phyloP scores from a whole-genome alignment of 140 eudicot species.

The Oenanthe javanica region DNA sequence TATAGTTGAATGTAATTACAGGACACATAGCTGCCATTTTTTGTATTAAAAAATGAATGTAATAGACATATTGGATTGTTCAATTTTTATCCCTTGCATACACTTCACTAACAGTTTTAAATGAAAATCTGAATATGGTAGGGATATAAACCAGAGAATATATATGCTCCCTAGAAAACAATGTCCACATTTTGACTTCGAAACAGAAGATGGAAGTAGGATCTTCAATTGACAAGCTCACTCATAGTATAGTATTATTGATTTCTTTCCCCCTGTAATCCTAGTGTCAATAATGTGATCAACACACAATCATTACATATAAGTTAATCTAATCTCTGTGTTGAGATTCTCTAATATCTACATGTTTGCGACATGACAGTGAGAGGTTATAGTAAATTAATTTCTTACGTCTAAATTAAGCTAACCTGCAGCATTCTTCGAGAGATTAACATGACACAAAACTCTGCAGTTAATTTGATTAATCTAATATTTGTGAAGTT shows the following conservation, averaged over 20 bases:
- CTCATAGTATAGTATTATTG: not conserved
- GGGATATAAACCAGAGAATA: too few species aligned
- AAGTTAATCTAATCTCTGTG: not conserved
- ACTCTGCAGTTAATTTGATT: not conserved
- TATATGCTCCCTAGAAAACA: too few species aligned
- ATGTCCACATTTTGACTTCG: too few species aligned
- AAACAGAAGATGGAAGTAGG: too few species aligned
- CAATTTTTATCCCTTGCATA: too few species aligned
- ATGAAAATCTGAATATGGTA: too few species aligned
- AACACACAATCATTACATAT: not conserved
- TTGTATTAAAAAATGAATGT: too few species aligned
- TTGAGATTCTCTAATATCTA: not conserved
- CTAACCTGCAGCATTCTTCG: not conserved
- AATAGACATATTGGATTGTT: too few species aligned
- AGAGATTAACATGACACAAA: not conserved
- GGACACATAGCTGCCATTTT: too few species aligned
- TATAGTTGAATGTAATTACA: too few species aligned
- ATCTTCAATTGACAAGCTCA: not conserved
- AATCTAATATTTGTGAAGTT: not conserved
- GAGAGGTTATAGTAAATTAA: not conserved
- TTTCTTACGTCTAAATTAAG: not conserved
- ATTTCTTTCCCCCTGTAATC: not conserved
- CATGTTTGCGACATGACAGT: not conserved
- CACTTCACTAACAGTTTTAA: too few species aligned
- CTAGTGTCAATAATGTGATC: not conserved